Conservation (phyloP, 2,329 filamentous ascomycete species). For the Aureobasidium sp. region DNA sequence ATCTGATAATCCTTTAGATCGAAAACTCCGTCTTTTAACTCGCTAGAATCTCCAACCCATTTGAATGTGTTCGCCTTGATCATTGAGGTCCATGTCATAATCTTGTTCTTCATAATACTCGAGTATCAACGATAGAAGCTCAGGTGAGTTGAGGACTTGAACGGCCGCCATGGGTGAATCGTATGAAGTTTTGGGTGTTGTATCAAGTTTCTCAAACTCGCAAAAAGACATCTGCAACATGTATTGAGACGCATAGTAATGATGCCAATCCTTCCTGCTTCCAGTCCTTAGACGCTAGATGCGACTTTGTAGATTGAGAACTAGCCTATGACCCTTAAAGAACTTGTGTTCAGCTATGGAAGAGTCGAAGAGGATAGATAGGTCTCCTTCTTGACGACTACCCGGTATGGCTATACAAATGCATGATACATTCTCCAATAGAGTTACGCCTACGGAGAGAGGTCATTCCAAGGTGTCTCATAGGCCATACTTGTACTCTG, state of each 20-base stretch:
- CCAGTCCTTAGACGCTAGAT: background rate
- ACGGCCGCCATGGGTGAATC: background rate
- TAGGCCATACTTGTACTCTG: too few relatives aligned
- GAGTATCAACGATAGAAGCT: background rate
- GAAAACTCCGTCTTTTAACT: background rate
- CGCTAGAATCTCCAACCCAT: background rate
- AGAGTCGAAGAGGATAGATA: too few relatives aligned
- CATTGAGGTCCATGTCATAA: too few relatives aligned
- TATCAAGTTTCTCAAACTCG: background rate
- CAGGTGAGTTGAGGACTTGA: background rate
- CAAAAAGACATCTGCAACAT: background rate
- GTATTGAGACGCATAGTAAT: slow-evolving; percentile 2
- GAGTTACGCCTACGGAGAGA: too few relatives aligned
- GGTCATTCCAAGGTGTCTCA: too few relatives aligned
- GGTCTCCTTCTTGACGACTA: too few relatives aligned
- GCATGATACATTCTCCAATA: too few relatives aligned
- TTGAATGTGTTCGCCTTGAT: background rate
- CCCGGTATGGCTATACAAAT: too few relatives aligned
- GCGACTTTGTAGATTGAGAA: background rate
- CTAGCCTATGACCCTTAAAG: too few relatives aligned
- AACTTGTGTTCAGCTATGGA: too few relatives aligned
- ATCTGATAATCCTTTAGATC: background rate
- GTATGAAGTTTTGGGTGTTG: background rate
- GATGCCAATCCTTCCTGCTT: background rate
- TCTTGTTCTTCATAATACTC: background rate